phyloP scores from a whole-genome alignment of 345 rosid genomes.

The Geranium brycei region DNA sequence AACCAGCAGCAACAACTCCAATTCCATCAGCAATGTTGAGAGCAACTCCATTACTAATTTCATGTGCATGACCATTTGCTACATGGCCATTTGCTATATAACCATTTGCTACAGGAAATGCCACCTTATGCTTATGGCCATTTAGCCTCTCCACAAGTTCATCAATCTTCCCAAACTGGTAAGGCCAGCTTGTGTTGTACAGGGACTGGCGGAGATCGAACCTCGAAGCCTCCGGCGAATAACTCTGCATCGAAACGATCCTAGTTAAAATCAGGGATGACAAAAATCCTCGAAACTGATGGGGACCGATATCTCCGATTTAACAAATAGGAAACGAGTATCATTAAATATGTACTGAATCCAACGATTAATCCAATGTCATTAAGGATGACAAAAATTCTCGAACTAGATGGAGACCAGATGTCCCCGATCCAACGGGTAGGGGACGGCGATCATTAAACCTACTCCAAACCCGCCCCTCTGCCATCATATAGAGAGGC shows the following conservation, averaged over 20 bases:
- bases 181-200: slow-evolving; percentile 76
- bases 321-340: no score
- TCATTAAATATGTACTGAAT: no score
- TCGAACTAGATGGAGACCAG: no score
- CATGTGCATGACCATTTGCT: slow-evolving; percentile 8
- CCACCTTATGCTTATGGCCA: slow-evolving; percentile 42
- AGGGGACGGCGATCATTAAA: no score
- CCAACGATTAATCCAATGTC: no score
- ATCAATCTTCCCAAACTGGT: slow-evolving; percentile 74
- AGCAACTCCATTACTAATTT: neutral
- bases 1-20: slow-evolving; percentile 57
- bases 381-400: no score
- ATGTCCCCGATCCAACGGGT: no score
- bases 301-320: no score
- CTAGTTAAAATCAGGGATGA: neutral
- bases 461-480: no score
- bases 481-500: no score
- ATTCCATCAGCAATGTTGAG: slow-evolving; percentile 18
- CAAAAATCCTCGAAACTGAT: neutral
- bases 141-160: slow-evolving; percentile 53
- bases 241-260: slow-evolving; percentile 39
- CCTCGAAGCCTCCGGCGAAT: slow-evolving; percentile 88
- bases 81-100: no score
- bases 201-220: slow-evolving; percentile 85
- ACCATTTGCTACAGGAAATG: slow-evolving; percentile 22